These are phyloP conservation scores for Lablab purpureus DNA, from an alignment of 306 rosid genomes.

Conservation along the genomic window DNA sequence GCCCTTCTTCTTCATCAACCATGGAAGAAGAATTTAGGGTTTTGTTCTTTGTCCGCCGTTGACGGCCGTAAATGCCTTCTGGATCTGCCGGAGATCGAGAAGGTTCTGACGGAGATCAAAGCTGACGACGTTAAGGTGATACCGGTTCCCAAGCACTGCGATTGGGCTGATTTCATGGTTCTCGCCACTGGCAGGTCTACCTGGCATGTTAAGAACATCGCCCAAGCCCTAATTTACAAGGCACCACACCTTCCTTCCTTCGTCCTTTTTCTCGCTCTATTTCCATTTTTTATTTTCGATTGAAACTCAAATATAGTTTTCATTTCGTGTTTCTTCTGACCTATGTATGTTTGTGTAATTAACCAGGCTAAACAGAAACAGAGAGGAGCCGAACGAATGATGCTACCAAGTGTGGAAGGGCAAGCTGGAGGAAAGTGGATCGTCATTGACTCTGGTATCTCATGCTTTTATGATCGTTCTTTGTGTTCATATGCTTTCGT, in stretches of 20 bases:
- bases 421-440: slow-evolving; percentile 92
- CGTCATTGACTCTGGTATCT: slow-evolving; percentile 87
- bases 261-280: not conserved
- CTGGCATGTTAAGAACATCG: slow-evolving; percentile 96
- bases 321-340: not conserved
- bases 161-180: slow-evolving; percentile 92
- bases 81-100: slow-evolving; percentile 80
- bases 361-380: slow-evolving; percentile 90
- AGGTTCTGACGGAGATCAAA: slow-evolving; percentile 77
- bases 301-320: not conserved
- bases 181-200: slow-evolving; percentile 89
- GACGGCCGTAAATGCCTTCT: slow-evolving; percentile 46
- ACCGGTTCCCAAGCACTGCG: slow-evolving; percentile 60
- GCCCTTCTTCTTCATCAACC: slow-evolving; percentile 37
- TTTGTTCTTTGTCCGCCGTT: slow-evolving; percentile 44
- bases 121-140: slow-evolving; percentile 86
- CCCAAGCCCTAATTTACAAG: slow-evolving; percentile 93
- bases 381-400: slow-evolving; percentile 66
- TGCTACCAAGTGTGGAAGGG: slow-evolving; percentile 91
- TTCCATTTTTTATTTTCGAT: not conserved
- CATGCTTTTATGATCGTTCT: slow-evolving; percentile 23
- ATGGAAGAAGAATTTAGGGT: slow-evolving; percentile 55
- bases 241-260: slow-evolving; percentile 49
- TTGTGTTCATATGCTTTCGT: not conserved
- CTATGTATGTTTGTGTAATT: not conserved